Evolutionary conservation across 805 yeast species (phyloP).

Genomic region (Wickerhamia fluorescens): DNA sequence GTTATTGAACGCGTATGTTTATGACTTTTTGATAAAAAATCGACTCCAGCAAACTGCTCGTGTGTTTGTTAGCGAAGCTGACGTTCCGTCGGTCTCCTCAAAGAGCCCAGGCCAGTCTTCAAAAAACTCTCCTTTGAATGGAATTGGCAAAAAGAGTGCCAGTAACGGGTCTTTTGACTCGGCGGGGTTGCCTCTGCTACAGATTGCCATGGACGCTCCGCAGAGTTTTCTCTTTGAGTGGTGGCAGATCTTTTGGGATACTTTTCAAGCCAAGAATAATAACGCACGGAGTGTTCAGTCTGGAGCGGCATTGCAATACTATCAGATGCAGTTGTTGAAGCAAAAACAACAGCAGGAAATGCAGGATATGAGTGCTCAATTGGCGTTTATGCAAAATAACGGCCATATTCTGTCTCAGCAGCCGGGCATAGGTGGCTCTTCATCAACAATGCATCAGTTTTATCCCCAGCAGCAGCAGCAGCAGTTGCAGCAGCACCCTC

Average conservation of each 20-base stretch:
- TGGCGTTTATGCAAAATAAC: conserved; percentile 5
- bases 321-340: conserved; percentile 52
- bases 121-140: conserved; percentile 3
- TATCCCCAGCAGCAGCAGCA: conserved; percentile 9
- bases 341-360: conserved; percentile 53
- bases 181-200: conserved; percentile 1
- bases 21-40: conserved; percentile 76
- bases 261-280: conserved; percentile 67
- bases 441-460: too few relatives aligned
- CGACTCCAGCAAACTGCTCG: conserved; percentile 66
- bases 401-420: too few relatives aligned
- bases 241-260: conserved; percentile 97
- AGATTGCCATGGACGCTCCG: conserved; percentile 68
- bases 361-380: conserved; percentile 29
- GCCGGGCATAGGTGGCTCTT: too few relatives aligned
- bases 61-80: conserved; percentile 71
- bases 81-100: conserved; percentile 36
- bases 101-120: conserved; percentile 21
- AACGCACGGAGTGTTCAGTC: conserved; percentile 46
- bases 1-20: conserved; percentile 73
- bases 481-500: conserved; percentile 4
- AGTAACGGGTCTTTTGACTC: neutral
- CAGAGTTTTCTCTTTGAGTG: conserved; percentile 85
- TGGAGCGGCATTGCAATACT: conserved; percentile 57
- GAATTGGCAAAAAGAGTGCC: neutral